A percentile compares a stretch with the other conserved stretches of the same genome.
These are phyloP conservation scores for Citrus medica DNA, from an alignment of 345 rosid genomes.

Conservation along the genomic window DNA sequence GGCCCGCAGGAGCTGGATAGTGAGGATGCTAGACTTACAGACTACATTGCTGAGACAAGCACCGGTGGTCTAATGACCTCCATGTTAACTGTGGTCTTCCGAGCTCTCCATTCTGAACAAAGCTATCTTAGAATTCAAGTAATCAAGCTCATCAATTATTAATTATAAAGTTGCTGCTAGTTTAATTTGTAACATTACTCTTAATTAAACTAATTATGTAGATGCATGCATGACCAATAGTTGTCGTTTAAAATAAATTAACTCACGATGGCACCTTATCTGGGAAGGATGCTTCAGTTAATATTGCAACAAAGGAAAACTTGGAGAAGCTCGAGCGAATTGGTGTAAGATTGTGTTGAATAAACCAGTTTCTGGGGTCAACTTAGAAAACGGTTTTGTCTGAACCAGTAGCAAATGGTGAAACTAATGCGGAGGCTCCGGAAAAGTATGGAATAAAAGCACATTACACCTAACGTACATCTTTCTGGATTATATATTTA, in stretches of 20 bases:
- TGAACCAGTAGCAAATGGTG: constrained; percentile 12
- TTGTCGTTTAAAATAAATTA: not conserved
- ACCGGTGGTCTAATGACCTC: constrained; percentile 59
- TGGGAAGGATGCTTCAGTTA: constrained; percentile 16
- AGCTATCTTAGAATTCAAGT: constrained; percentile 55
- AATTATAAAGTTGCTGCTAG: not conserved
- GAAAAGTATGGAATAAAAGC: constrained; percentile 12
- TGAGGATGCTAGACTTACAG: constrained; percentile 45
- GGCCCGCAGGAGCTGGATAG: constrained; percentile 45
- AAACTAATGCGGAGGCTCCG: constrained; percentile 38
- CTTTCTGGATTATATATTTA: too few species aligned
- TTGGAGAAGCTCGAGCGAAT: constrained; percentile 20
- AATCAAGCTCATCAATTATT: not conserved
- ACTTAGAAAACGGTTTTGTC: constrained; percentile 23
- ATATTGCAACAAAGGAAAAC: constrained; percentile 28
- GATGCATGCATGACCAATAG: not conserved
- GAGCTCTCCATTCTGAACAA: constrained; percentile 24
- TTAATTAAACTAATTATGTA: too few species aligned
- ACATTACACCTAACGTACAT: too few species aligned
- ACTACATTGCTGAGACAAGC: constrained; percentile 53
- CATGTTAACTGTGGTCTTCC: constrained; percentile 46
- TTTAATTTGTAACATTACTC: not conserved
- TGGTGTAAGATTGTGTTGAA: constrained; percentile 26
- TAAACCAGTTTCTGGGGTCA: constrained; percentile 37
- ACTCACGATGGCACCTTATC: constrained; percentile 27